These are phyloP conservation scores for Veloporphyrellus conicus DNA, from an alignment of 1,284 basidiomycete genomes.

Conservation along the genomic window DNA sequence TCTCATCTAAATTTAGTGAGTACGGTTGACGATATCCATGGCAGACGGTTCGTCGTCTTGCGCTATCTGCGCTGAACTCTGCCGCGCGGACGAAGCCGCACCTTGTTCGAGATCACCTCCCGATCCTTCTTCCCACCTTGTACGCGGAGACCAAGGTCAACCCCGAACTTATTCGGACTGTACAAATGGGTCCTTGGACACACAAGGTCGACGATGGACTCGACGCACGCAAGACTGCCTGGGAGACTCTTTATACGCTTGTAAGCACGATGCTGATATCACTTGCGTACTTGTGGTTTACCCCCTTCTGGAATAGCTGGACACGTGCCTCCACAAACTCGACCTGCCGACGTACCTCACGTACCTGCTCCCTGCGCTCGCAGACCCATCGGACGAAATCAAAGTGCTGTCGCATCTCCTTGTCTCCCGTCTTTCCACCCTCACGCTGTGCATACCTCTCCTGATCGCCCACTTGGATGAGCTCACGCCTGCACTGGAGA, in stretches of 20 bases:
- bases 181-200: constrained; percentile 98
- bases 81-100: constrained; percentile 93
- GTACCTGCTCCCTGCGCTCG: constrained; percentile 78
- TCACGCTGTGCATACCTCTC: constrained; percentile 43
- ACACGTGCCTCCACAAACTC: constrained; percentile 83
- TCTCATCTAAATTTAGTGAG: not conserved
- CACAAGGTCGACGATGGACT: constrained; percentile 92
- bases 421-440: constrained; percentile 82
- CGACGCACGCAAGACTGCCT: constrained; percentile 93
- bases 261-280: constrained; percentile 41
- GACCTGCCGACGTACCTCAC: constrained; percentile 83
- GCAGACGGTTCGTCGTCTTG: constrained; percentile 84
- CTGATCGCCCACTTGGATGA: constrained; percentile 75
- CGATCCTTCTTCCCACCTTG: constrained; percentile 72
- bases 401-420: constrained; percentile 96
- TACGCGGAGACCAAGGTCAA: constrained; percentile 85
- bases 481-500: constrained; percentile 74
- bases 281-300: constrained; percentile 8
- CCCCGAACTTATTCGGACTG: constrained; percentile 80
- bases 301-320: constrained; percentile 50
- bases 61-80: constrained; percentile 87
- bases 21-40: constrained; percentile 4
- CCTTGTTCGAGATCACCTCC: constrained; percentile 82
- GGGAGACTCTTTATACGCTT: constrained; percentile 95
- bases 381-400: constrained; percentile 92